Conservation (phyloP, 1,284 basidiomycete species). For the Calocybe gambosa region DNA sequence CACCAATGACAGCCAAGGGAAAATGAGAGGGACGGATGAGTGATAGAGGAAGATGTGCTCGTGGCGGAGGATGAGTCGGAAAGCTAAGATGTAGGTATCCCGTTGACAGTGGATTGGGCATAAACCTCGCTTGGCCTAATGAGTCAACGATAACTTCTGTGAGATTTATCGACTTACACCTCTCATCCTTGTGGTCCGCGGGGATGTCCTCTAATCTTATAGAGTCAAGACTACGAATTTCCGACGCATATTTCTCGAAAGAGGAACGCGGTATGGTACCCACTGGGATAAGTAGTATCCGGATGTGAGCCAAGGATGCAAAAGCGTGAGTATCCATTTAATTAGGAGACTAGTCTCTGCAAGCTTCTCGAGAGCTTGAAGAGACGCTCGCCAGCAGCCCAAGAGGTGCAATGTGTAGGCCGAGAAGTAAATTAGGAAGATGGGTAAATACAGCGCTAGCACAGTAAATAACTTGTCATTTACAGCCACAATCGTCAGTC, state of each 20-base stretch:
- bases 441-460: background rate
- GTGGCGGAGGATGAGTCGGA: slow-evolving; percentile 61
- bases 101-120: slow-evolving; percentile 70
- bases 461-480: background rate
- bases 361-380: slow-evolving; percentile 1
- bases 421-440: background rate
- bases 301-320: slow-evolving; percentile 73
- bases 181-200: slow-evolving; percentile 68
- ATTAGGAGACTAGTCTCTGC: slow-evolving; percentile 8
- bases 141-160: slow-evolving; percentile 8
- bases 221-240: slow-evolving; percentile 64
- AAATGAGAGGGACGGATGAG: slow-evolving; percentile 75
- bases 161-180: slow-evolving; percentile 42
- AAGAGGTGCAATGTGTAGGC: background rate
- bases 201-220: slow-evolving; percentile 77
- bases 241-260: slow-evolving; percentile 65
- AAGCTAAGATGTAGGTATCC: slow-evolving; percentile 73
- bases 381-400: background rate
- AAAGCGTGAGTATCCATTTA: slow-evolving; percentile 66
- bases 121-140: slow-evolving; percentile 59
- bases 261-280: slow-evolving; percentile 56
- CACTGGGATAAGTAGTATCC: slow-evolving; percentile 72
- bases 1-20: slow-evolving; percentile 73
- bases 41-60: slow-evolving; percentile 50
- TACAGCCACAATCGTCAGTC: background rate